Conservation (phyloP, 176 grass and related monocot genomes). For the Avena sativa region DNA sequence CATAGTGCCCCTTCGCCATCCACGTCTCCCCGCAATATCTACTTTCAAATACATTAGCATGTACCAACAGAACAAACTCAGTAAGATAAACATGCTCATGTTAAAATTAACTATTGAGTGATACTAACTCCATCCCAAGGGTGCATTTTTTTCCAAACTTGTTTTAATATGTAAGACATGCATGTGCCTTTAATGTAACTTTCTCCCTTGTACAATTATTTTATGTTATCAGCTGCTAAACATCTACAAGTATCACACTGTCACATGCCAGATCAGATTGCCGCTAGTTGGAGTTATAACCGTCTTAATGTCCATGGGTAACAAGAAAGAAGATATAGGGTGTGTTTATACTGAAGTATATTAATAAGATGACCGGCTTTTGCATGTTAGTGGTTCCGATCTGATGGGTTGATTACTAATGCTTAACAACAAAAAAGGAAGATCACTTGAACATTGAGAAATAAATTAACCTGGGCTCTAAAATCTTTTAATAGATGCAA, state of each 20-base stretch:
- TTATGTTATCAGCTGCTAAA: background rate
- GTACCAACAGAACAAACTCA: too few species aligned
- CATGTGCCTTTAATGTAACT: background rate
- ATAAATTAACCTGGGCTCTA: conserved; percentile 14
- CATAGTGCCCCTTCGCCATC: too few species aligned
- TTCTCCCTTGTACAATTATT: background rate
- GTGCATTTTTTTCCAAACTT: background rate
- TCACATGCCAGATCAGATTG: background rate
- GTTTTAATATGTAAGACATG: background rate
- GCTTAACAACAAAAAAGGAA: background rate
- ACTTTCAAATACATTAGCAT: too few species aligned
- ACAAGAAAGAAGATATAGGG: background rate
- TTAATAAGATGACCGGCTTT: background rate
- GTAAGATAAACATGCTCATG: too few species aligned
- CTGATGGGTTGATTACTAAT: background rate
- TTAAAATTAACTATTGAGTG: too few species aligned
- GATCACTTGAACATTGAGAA: background rate
- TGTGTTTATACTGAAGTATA: background rate
- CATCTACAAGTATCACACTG: background rate
- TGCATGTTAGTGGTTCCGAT: background rate
- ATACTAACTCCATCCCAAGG: background rate
- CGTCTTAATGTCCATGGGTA: background rate
- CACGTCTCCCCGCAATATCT: too few species aligned
- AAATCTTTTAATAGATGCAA: background rate
- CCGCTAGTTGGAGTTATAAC: conserved; percentile 6